A percentile compares a stretch with the other conserved stretches of the same genome.
Evolutionary conservation across 208 protist species (phyloP).

Genomic region (Acanthamoeba royreba): DNA sequence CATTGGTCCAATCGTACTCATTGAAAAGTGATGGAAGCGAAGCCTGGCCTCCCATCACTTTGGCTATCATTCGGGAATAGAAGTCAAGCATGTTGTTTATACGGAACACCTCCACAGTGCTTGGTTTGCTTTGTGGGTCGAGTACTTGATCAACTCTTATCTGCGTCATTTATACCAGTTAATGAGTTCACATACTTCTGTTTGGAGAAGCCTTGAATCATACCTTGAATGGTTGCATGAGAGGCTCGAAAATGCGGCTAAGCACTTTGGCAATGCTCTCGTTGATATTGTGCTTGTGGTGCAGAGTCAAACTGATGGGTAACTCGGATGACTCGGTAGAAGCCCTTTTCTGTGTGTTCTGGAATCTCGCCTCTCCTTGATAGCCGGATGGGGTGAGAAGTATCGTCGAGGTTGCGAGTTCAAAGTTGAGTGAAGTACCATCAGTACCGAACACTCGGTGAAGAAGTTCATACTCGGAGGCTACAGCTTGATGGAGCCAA

Average conservation of each 20-base stretch:
- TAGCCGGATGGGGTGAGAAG: too few species aligned
- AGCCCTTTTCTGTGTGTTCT: too few species aligned
- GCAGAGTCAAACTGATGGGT: neutral
- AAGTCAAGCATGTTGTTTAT: conserved; percentile 60
- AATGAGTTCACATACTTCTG: neutral
- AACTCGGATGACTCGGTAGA: too few species aligned
- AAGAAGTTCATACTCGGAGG: neutral
- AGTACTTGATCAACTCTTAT: conserved; percentile 58
- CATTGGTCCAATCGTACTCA: neutral
- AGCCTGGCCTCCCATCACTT: neutral
- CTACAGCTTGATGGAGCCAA: conserved; percentile 75
- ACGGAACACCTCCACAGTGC: conserved; percentile 47
- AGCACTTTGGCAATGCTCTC: conserved; percentile 35
- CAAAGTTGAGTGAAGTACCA: too few species aligned
- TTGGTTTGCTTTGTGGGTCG: conserved; percentile 38
- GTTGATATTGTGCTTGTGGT: neutral
- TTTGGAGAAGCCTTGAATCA: neutral
- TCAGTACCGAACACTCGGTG: neutral
- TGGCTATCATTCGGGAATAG: conserved; percentile 45
- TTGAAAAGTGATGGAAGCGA: neutral
- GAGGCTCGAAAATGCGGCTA: conserved; percentile 51
- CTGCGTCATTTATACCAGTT: too few species aligned
- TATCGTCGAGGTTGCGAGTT: too few species aligned
- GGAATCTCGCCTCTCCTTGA: too few species aligned
- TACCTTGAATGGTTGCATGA: conserved; percentile 52